Evolutionary conservation across 148 eudicot species (phyloP).

Genomic region (Rhododendron griersonianum): DNA sequence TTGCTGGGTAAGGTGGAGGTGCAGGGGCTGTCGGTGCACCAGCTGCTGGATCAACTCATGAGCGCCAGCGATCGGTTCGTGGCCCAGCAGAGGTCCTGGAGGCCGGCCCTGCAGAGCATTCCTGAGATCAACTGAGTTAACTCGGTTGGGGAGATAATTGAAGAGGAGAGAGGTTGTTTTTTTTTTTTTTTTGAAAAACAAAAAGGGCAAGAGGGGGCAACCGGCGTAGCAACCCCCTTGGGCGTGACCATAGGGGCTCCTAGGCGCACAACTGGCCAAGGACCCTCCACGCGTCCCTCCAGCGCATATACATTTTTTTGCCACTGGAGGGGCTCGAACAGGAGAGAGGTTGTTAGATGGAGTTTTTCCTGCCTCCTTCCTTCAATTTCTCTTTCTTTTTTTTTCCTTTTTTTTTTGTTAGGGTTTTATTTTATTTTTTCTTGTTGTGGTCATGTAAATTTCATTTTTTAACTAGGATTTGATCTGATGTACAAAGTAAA

Average conservation of each 20-base stretch:
- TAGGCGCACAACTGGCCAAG: too few relatives aligned
- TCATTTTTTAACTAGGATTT: neutral
- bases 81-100: conserved; percentile 35
- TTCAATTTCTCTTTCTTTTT: neutral
- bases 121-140: conserved; percentile 23
- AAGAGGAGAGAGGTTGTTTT: neutral
- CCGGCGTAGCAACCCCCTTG: too few relatives aligned
- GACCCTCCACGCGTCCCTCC: too few relatives aligned
- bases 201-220: too few relatives aligned
- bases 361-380: neutral
- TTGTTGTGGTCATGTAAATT: neutral
- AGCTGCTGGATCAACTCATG: conserved; percentile 34
- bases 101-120: conserved; percentile 48
- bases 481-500: neutral
- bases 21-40: conserved; percentile 26
- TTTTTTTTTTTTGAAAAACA: too few relatives aligned
- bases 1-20: conserved; percentile 16
- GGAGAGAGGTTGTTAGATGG: neutral
- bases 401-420: neutral
- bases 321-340: too few relatives aligned
- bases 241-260: too few relatives aligned
- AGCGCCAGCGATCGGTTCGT: conserved; percentile 15
- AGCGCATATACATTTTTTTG: too few relatives aligned
- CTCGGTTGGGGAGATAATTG: neutral
- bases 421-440: neutral